These are phyloP conservation scores for Diaporthe eres DNA, from an alignment of 2,329 filamentous ascomycete species.

Conservation along the genomic window DNA sequence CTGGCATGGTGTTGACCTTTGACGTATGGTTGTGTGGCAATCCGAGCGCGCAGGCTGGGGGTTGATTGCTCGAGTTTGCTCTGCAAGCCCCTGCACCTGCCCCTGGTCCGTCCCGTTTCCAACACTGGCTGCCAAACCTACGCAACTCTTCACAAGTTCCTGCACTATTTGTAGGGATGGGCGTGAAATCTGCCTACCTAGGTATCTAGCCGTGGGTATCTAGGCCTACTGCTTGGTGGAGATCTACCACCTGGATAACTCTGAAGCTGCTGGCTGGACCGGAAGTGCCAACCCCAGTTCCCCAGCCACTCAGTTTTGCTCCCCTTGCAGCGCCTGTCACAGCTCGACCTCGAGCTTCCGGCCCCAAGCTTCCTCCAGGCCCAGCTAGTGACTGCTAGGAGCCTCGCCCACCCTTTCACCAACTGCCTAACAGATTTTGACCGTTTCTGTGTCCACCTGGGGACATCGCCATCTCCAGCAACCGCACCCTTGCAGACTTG, in stretches of 20 bases:
- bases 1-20: neutral
- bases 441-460: slow-evolving; percentile 33
- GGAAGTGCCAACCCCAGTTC: slow-evolving; percentile 34
- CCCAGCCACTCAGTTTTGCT: slow-evolving; percentile 39
- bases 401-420: neutral
- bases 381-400: slow-evolving; percentile 36
- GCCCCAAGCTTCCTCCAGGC: slow-evolving; percentile 33
- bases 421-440: slow-evolving; percentile 34
- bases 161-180: neutral
- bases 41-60: neutral
- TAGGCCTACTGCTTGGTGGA: neutral
- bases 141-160: neutral
- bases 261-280: neutral
- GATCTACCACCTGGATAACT: neutral
- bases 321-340: slow-evolving; percentile 26
- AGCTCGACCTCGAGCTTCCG: slow-evolving; percentile 12
- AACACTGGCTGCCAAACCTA: neutral
- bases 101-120: neutral
- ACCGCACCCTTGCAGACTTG: slow-evolving; percentile 6
- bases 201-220: neutral
- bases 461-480: neutral
- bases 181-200: neutral
- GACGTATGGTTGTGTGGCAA: neutral
- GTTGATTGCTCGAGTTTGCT: neutral
- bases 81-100: neutral